Evolutionary conservation across 176 grass and related monocot species (phyloP).

Genomic region (Elymus sibiricus): DNA sequence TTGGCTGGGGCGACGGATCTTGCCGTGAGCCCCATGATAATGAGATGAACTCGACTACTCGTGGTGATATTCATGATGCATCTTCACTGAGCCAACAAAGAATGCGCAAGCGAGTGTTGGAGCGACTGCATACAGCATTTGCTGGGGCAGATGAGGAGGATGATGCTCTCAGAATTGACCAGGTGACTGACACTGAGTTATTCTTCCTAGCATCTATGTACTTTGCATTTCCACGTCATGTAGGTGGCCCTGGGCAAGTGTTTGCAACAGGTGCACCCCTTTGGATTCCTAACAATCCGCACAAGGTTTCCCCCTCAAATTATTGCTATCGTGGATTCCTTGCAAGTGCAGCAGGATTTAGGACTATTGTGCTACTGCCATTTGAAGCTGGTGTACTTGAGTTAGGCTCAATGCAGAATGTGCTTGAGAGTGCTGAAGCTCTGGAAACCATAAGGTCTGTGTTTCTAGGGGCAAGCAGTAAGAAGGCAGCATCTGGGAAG

Average conservation of each 20-base stretch:
- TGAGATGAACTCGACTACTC: conserved; percentile 25
- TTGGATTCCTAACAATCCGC: conserved; percentile 55
- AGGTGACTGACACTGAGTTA: conserved; percentile 75
- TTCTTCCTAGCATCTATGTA: conserved; percentile 88
- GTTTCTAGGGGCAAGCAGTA: conserved; percentile 37
- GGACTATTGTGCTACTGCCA: conserved; percentile 67
- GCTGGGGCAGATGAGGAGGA: conserved; percentile 67
- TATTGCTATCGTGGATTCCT: conserved; percentile 77
- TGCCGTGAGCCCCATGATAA: conserved; percentile 51
- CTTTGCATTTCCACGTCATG: conserved; percentile 64
- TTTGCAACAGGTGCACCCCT: conserved; percentile 55
- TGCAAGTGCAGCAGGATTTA: conserved; percentile 56
- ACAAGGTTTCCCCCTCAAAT: conserved; percentile 41
- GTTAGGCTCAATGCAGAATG: conserved; percentile 55
- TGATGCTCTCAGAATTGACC: conserved; percentile 61
- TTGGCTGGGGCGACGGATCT: conserved; percentile 83
- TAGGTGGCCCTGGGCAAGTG: conserved; percentile 60
- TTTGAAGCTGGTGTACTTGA: conserved; percentile 80
- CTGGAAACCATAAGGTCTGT: conserved; percentile 59
- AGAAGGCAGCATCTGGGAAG: conserved; percentile 11
- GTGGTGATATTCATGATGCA: not conserved
- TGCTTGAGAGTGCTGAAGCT: conserved; percentile 49
- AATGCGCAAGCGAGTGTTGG: conserved; percentile 48
- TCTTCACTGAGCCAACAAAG: conserved; percentile 29
- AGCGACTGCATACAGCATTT: conserved; percentile 53